These are phyloP conservation scores for Mycena rosella DNA, from an alignment of 768 basidiomycete species.

Conservation along the genomic window DNA sequence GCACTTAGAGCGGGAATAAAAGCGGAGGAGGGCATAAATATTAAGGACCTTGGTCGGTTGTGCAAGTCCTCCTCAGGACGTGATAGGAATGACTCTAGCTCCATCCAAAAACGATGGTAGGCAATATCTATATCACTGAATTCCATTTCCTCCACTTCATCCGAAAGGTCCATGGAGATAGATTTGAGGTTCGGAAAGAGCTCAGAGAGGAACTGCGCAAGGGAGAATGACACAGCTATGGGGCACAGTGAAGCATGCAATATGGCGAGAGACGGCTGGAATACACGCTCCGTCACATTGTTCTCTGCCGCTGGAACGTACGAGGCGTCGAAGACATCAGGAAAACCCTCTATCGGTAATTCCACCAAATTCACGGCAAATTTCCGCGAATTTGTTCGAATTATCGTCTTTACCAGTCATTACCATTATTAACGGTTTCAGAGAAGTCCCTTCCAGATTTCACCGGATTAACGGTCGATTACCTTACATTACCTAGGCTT, in stretches of 20 bases:
- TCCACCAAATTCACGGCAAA: too few relatives aligned
- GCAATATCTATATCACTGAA: not conserved
- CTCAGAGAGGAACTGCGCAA: conserved; percentile 7
- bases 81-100: not conserved
- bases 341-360: too few relatives aligned
- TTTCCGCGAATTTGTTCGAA: too few relatives aligned
- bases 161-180: not conserved
- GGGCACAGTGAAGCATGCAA: not conserved
- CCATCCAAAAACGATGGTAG: not conserved
- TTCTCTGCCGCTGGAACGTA: not conserved
- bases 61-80: not conserved
- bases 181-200: conserved; percentile 9
- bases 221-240: not conserved
- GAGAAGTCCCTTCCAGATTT: too few relatives aligned
- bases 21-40: too few relatives aligned
- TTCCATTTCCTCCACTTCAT: not conserved
- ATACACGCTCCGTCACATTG: not conserved
- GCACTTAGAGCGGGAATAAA: too few relatives aligned
- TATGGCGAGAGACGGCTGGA: not conserved
- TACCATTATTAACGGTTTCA: too few relatives aligned
- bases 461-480: too few relatives aligned
- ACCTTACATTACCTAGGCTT: too few relatives aligned
- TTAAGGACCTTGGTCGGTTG: too few relatives aligned
- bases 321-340: not conserved
- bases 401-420: too few relatives aligned